These are phyloP conservation scores for Fusarium bactridioides DNA, from an alignment of 2,329 filamentous ascomycete species.

Conservation along the genomic window DNA sequence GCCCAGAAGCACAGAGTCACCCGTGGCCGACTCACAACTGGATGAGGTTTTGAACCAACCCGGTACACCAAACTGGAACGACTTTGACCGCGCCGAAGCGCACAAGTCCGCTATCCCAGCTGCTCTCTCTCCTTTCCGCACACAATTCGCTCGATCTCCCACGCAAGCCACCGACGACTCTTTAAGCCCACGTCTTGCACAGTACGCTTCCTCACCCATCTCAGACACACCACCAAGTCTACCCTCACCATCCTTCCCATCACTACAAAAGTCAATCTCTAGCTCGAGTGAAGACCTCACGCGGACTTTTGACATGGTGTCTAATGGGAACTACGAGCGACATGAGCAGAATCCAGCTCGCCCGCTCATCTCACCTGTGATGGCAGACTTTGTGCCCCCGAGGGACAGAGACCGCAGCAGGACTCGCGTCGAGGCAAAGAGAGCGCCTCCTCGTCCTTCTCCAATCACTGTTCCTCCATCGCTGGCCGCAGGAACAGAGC, in stretches of 20 bases:
- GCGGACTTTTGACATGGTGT: slow-evolving; percentile 43
- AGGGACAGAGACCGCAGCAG: slow-evolving; percentile 26
- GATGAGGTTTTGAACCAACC: slow-evolving; percentile 10
- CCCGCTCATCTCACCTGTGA: slow-evolving; percentile 45
- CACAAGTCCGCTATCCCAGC: slow-evolving; percentile 48
- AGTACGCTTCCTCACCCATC: slow-evolving; percentile 41
- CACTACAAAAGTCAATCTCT: slow-evolving; percentile 47
- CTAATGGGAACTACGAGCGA: slow-evolving; percentile 8
- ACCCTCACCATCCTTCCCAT: slow-evolving; percentile 49
- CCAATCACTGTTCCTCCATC: slow-evolving; percentile 44
- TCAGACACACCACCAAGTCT: slow-evolving; percentile 45
- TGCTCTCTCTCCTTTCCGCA: slow-evolving; percentile 44
- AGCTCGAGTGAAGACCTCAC: slow-evolving; percentile 45
- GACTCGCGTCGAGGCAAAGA: slow-evolving; percentile 44
- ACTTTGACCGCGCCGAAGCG: slow-evolving; percentile 40
- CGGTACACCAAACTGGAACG: slow-evolving; percentile 40
- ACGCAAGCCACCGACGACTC: slow-evolving; percentile 11
- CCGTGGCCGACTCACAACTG: neutral
- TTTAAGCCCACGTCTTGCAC: slow-evolving; percentile 20
- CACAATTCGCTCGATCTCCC: slow-evolving; percentile 22
- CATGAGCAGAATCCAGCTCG: slow-evolving; percentile 12
- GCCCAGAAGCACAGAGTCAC: slow-evolving; percentile 14
- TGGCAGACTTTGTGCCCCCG: slow-evolving; percentile 38
- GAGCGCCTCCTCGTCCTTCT: slow-evolving; percentile 45
- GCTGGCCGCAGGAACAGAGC: neutral